A percentile compares a stretch with the other conserved stretches of the same genome.
phyloP scores from a whole-genome alignment of 768 basidiomycete genomes.

The Naganishia vishniacii region DNA sequence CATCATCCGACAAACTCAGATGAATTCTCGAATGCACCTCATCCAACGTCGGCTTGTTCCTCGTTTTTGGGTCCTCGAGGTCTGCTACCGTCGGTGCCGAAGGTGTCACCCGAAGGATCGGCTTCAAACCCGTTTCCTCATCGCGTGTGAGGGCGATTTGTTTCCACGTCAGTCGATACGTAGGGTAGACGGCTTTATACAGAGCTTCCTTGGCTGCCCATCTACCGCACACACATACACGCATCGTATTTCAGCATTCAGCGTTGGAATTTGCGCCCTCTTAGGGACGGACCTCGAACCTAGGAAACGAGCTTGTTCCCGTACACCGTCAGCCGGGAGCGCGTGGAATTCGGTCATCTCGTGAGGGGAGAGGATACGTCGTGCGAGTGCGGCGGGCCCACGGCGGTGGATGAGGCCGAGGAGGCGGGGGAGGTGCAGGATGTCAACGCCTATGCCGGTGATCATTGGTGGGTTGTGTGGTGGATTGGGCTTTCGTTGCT shows the following conservation, averaged over 20 bases:
- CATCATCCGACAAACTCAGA: constrained; percentile 23
- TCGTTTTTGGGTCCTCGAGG: background rate
- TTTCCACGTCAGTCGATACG: constrained; percentile 20
- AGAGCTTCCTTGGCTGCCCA: constrained; percentile 30
- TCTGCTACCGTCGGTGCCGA: background rate
- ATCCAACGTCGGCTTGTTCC: constrained; percentile 11
- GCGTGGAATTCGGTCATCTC: constrained; percentile 18
- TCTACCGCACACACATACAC: background rate
- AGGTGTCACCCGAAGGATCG: background rate
- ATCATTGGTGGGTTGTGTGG: constrained; percentile 22
- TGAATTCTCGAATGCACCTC: constrained; percentile 11
- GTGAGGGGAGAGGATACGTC: constrained; percentile 22
- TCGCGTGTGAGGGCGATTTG: constrained; percentile 11
- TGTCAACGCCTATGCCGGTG: constrained; percentile 24
- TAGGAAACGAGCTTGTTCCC: constrained; percentile 2
- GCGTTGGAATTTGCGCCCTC: no score
- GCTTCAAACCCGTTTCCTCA: constrained; percentile 10
- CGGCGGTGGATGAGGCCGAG: constrained; percentile 11
- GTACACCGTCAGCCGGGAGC: background rate
- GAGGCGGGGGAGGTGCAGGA: constrained; percentile 25
- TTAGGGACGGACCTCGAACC: constrained; percentile 18
- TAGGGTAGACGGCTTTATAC: constrained; percentile 27
- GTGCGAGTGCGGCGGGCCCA: constrained; percentile 19
- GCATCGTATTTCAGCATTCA: background rate
- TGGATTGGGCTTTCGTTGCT: background rate